Evolutionary conservation across 2,329 filamentous ascomycete species (phyloP).

Genomic region (Lomentospora prolificans): DNA sequence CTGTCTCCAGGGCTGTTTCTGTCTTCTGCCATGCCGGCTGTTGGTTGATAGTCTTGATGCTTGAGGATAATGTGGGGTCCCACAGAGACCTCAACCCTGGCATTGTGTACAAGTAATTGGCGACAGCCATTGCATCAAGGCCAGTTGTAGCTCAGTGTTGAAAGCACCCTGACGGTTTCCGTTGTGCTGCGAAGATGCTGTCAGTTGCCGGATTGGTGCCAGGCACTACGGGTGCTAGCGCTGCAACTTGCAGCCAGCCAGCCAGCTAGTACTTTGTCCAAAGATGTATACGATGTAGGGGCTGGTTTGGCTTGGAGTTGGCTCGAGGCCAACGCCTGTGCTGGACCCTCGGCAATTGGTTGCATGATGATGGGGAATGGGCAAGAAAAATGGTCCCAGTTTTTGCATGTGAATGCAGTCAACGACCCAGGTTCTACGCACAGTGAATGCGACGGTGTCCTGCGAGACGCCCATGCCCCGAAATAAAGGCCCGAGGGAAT

Average conservation of each 20-base stretch:
- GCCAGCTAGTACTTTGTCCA: neutral
- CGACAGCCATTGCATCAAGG: too few relatives aligned
- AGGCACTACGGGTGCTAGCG: neutral
- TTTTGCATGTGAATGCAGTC: slow-evolving; percentile 1
- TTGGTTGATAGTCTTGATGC: too few relatives aligned
- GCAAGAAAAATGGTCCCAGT: neutral
- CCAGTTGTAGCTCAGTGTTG: neutral
- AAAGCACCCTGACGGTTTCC: neutral
- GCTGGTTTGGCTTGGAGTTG: too few relatives aligned
- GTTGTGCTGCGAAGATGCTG: neutral
- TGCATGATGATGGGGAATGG: neutral
- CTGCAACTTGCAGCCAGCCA: neutral
- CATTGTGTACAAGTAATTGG: too few relatives aligned
- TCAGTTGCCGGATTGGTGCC: neutral
- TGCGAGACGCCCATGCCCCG: neutral
- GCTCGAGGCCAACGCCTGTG: too few relatives aligned
- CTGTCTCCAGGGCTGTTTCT: too few relatives aligned
- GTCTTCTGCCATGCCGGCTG: too few relatives aligned
- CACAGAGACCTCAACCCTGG: too few relatives aligned
- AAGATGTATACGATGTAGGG: too few relatives aligned
- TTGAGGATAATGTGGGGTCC: too few relatives aligned
- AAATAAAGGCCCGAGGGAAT: neutral
- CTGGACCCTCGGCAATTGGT: neutral
- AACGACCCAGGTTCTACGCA: neutral
- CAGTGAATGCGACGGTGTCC: neutral